Conservation (phyloP, 176 grass and related monocot genomes). For the Hyparrhenia diplandra region DNA sequence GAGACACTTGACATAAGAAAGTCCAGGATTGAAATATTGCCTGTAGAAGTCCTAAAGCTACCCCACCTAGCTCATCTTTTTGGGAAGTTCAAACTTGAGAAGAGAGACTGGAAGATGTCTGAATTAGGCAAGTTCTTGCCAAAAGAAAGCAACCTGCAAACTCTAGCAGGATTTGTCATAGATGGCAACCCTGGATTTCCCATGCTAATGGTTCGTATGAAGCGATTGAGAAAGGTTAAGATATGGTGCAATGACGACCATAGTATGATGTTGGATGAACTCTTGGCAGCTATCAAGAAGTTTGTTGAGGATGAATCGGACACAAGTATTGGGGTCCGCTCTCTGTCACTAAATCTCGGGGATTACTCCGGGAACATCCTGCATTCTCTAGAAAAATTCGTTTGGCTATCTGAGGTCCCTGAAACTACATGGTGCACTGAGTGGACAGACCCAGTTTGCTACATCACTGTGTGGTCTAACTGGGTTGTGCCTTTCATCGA, state of each 20-base stretch:
- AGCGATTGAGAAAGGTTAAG: background rate
- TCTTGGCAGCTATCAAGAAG: background rate
- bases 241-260: background rate
- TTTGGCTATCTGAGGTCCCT: constrained; percentile 5
- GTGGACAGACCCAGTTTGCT: background rate
- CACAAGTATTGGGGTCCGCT: no score
- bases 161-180: background rate
- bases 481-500: background rate
- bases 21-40: background rate
- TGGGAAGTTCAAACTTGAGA: background rate
- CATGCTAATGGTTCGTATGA: background rate
- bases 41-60: background rate
- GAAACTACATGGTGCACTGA: background rate
- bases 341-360: no score
- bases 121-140: background rate
- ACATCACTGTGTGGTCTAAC: background rate
- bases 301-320: no score
- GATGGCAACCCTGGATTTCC: background rate
- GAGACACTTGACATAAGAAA: background rate
- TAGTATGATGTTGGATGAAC: background rate
- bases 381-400: background rate
- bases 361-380: background rate
- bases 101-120: background rate
- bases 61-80: background rate
- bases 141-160: background rate